These are phyloP conservation scores for Aspergillus affinis DNA, from an alignment of 495 filamentous ascomycete genomes.

Conservation along the genomic window DNA sequence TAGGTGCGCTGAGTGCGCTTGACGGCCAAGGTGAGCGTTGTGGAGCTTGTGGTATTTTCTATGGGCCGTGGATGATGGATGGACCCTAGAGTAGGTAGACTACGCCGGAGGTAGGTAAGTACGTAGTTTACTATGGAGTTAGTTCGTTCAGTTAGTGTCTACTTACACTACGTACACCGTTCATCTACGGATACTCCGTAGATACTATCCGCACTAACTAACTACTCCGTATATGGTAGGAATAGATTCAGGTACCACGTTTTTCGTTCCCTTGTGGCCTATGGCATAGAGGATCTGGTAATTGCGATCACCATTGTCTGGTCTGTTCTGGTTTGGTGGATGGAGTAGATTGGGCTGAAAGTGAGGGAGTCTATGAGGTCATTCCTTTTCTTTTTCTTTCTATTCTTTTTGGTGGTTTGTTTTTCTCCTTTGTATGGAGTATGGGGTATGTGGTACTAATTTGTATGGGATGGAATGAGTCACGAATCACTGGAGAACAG, in stretches of 20 bases:
- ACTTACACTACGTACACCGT: background rate
- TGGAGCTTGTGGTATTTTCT: background rate
- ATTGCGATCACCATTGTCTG: background rate
- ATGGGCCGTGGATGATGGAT: no score
- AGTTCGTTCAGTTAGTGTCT: background rate
- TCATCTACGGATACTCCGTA: no score
- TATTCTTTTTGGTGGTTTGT: background rate
- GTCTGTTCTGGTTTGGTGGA: background rate
- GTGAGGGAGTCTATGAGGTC: background rate
- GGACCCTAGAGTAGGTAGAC: no score
- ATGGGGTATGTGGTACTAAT: no score
- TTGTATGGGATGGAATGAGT: background rate
- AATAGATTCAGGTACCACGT: constrained; percentile 6
- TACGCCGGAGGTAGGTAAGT: no score
- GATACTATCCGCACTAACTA: no score
- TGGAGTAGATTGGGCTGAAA: background rate
- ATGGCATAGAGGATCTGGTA: background rate
- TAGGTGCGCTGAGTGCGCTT: background rate
- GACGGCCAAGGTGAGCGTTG: background rate
- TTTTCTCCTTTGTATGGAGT: background rate
- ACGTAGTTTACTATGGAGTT: no score
- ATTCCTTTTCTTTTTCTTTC: background rate
- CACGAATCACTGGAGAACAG: background rate
- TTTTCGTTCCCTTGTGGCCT: background rate
- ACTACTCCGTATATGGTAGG: background rate